Evolutionary conservation across 768 basidiomycete genomes (phyloP), one percentile per base, ranked within the genome.

Genomic region (Gloeophyllum trabeum): DNA sequence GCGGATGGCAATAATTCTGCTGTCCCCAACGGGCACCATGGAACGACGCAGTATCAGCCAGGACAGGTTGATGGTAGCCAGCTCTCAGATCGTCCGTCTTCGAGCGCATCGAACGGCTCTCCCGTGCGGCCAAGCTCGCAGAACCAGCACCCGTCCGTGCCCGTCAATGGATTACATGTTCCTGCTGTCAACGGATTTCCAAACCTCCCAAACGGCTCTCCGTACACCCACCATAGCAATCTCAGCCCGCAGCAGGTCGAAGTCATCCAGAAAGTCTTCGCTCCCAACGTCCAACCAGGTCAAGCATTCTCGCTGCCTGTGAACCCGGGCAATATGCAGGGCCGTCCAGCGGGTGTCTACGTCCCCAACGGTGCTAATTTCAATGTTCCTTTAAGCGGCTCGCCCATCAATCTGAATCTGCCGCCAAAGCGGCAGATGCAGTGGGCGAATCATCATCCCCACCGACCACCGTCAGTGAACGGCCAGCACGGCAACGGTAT

Each of bases 191-290:
- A 48, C 24, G 54, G 50, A n/a, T 63, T 71, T 51, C 71, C 78
- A 41, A 52, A 65, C 53, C 53, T 67, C 37, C 43, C 61, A 6
- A 65, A 59, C 39, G 49, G 59, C 4, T 53, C 56, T 40, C 59
- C 52, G 51, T 58, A 58, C 59, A 63, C 47, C 45, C 56, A 51
- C 35, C 59, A 60, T 3, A 64, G 61, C 35, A 61, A 63, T 2
- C 54, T 81, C 36, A 73, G 65, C 24, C 45, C 62, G 16, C 80
- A 81, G 46, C 78, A 81, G 50, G 61, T 81, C 55, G 76, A 79
- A 54, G 69, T 63, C 42, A 51, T 81, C 32, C 79, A 80, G 58
- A 59, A 70, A 6, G 74, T 70, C 3, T 71, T 79, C 44, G 70
- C 69, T 4, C n/a, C n/a, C n/a, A n/a, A n/a, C n/a, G 25, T 59